Evolutionary conservation across 2,329 filamentous ascomycete genomes (phyloP), one percentile per base, ranked within the genome.

Genomic region (Anthostomella pinea): DNA sequence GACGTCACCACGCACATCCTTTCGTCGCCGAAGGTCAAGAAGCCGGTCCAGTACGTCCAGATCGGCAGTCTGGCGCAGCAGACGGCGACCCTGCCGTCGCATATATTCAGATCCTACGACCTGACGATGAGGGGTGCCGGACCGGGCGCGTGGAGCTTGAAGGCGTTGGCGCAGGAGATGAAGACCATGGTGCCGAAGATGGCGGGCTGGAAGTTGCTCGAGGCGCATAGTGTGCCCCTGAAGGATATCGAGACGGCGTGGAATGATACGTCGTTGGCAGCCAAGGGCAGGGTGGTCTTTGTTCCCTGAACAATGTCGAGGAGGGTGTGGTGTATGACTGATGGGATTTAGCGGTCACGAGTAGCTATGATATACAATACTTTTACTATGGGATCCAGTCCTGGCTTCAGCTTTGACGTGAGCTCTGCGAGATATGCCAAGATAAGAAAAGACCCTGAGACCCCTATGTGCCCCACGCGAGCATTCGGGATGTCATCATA

Each of bases 21-120:
- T 6, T 48, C 54, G 5, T 63, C 62, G 3, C 49, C 75, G 13
- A 61, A 56, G 22, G 59, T 63, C 2, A 54, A 53, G 19, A 63
- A 60, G n/a, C 62, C 69, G 0, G 61, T 75, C 16, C 72, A 76
- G 39, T 77, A 72, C 51, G 67, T 79, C 8, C 68, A 72, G 33
- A 71, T 79, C 36, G 75, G 75, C 5, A 56, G 60, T 1, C 48
- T 77, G 27, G 65, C 66, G 0, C 59, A 59, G 8, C 43, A 51
- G 3, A 53, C 58, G 14, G 60, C 64, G 2, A 57, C 50, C 6
- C 51, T 77, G 8, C 65, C 70, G 0, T 63, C 65, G 0, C 58
- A 63, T 4, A 45, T 72, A 6, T 51, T 79, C 42, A 58, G 75
- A 40, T 65, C 66, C 15, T 70, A 70, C 48, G 63, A 74, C 33